Evolutionary conservation across 331 rosid species (phyloP).

Genomic region (Malus hybrid): DNA sequence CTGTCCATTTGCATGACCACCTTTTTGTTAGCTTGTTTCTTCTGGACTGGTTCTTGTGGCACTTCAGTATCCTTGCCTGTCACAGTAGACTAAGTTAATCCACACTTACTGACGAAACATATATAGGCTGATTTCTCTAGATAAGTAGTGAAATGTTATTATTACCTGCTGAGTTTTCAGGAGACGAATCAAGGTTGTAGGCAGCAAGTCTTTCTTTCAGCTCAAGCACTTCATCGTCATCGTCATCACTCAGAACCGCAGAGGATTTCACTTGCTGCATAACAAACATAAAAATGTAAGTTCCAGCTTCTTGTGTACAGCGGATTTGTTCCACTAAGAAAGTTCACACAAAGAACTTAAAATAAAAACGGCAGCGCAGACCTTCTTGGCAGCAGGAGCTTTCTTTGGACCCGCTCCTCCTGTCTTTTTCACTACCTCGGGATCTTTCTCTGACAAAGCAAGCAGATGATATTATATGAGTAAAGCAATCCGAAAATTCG

Average conservation of each 20-base stretch:
- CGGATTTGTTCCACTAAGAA: not conserved
- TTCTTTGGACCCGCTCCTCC: constrained; percentile 51
- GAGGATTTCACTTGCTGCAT: constrained; percentile 27
- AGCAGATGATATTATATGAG: not conserved
- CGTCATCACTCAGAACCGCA: constrained; percentile 17
- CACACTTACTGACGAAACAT: not conserved
- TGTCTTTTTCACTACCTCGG: constrained; percentile 44
- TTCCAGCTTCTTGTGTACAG: not conserved
- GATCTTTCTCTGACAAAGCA: constrained; percentile 41
- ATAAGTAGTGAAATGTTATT: not conserved
- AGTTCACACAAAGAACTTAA: not conserved
- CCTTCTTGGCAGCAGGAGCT: constrained; percentile 55
- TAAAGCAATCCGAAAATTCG: too few species aligned
- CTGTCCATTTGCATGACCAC: constrained; percentile 20
- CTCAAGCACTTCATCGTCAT: constrained; percentile 49
- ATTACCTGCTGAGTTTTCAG: constrained; percentile 54
- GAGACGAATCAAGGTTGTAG: constrained; percentile 65
- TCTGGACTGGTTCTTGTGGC: constrained; percentile 36
- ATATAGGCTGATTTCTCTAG: not conserved
- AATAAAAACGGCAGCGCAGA: constrained; percentile 2
- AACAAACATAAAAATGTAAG: constrained; percentile 1
- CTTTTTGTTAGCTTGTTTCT: constrained; percentile 42
- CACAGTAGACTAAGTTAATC: not conserved
- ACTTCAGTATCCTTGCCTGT: constrained; percentile 60
- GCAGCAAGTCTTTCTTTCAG: constrained; percentile 93